Percentiles rank a stretch among this genome's conserved stretches.
Conservation (phyloP, 2,329 filamentous ascomycete genomes). For the Alternaria consortialis region DNA sequence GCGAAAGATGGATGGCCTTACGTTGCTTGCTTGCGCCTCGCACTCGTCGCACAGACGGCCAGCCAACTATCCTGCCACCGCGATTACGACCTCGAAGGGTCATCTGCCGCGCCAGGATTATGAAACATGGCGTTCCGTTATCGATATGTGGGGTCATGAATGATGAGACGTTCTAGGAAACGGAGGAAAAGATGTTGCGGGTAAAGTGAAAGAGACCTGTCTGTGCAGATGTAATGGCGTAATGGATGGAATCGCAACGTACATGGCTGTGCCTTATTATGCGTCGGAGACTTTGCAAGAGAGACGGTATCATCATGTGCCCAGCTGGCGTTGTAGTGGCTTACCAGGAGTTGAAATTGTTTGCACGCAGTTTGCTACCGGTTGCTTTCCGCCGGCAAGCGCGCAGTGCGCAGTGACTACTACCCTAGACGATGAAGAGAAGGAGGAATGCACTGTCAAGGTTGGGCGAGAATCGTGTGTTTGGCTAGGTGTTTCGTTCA, state of each 20-base stretch:
- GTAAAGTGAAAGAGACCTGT: constrained; percentile 8
- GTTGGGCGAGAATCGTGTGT: neutral
- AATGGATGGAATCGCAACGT: neutral
- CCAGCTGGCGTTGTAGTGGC: constrained; percentile 1
- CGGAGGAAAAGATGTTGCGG: neutral
- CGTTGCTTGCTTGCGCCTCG: neutral
- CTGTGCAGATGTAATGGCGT: neutral
- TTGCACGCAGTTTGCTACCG: constrained; percentile 1
- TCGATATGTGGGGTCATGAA: neutral
- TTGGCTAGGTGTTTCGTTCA: constrained; percentile 11
- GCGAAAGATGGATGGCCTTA: neutral
- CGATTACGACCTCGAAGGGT: neutral
- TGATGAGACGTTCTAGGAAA: neutral
- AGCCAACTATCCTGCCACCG: neutral
- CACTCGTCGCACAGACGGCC: neutral
- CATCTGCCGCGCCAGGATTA: neutral
- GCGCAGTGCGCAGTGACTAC: neutral
- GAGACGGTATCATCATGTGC: neutral
- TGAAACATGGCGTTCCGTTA: neutral
- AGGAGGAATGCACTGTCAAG: neutral
- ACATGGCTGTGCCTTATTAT: neutral
- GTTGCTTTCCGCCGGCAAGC: neutral
- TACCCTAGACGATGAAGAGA: neutral
- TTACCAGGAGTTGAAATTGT: neutral
- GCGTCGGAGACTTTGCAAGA: neutral